Evolutionary conservation across 805 yeast species (phyloP).

Genomic region (Metschnikowia hibisci): DNA sequence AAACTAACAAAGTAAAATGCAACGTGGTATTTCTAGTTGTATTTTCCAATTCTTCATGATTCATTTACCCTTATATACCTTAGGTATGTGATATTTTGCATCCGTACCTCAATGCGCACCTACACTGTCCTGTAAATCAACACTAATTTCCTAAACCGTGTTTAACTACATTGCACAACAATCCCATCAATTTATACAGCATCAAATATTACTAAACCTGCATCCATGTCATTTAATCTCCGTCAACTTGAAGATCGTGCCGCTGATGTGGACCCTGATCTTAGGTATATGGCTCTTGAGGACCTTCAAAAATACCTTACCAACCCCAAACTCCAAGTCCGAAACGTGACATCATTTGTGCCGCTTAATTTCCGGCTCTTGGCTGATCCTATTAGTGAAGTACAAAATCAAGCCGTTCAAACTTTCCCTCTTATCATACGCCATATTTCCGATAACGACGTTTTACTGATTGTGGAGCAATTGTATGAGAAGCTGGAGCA

Average conservation of each 20-base stretch:
- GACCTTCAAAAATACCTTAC: conserved; percentile 46
- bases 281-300: conserved; percentile 79
- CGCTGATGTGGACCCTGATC: conserved; percentile 71
- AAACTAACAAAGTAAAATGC: no score
- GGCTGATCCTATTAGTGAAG: conserved; percentile 64
- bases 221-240: conserved; percentile 22
- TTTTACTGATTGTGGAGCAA: conserved; percentile 27
- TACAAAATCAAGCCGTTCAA: conserved; percentile 68
- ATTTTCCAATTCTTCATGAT: no score
- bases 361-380: conserved; percentile 42
- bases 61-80: no score
- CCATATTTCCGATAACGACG: conserved; percentile 28
- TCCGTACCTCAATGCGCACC: neutral
- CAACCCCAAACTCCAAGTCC: conserved; percentile 22
- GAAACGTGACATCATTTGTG: conserved; percentile 31
- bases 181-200: neutral
- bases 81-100: conserved; percentile 18
- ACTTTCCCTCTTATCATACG: conserved; percentile 48
- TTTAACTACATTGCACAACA: neutral
- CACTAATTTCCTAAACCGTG: no score
- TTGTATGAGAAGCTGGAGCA: conserved; percentile 23
- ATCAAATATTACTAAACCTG: neutral
- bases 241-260: conserved; percentile 40
- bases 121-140: no score
- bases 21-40: no score